Percentiles rank a stretch among this genome's conserved stretches.
These are phyloP conservation scores for Rhodomyrtus tomentosa DNA, from an alignment of 345 rosid species.

Conservation along the genomic window DNA sequence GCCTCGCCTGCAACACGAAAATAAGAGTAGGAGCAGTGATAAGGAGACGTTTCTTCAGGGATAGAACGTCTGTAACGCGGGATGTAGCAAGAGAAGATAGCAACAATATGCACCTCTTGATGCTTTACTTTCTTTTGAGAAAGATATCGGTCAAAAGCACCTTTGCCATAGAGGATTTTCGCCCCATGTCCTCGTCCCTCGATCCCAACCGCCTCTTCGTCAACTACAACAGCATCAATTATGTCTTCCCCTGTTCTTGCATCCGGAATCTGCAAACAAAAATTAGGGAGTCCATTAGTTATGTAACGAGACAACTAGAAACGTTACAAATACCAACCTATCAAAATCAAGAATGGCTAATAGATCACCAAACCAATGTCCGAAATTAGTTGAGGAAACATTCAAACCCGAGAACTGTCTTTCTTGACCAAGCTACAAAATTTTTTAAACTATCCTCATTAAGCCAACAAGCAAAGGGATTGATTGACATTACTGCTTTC, in stretches of 20 bases:
- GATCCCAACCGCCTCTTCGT: slow-evolving; percentile 62
- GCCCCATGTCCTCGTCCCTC: slow-evolving; percentile 56
- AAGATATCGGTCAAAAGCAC: slow-evolving; percentile 62
- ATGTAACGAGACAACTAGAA: background rate
- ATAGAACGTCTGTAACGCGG: background rate
- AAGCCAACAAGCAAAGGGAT: background rate
- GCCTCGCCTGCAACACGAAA: slow-evolving; percentile 28
- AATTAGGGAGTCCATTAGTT: background rate
- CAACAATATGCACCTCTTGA: slow-evolving; percentile 8
- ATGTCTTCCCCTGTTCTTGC: slow-evolving; percentile 49
- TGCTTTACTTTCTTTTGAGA: slow-evolving; percentile 32
- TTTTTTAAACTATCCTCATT: background rate
- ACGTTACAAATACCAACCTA: background rate
- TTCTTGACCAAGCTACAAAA: background rate
- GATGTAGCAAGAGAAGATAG: background rate
- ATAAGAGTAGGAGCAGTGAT: background rate
- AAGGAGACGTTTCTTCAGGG: background rate
- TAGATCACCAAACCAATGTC: background rate
- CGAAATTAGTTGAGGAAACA: background rate
- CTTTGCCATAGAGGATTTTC: slow-evolving; percentile 75
- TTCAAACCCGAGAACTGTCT: background rate
- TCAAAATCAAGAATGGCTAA: background rate
- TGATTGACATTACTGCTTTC: background rate
- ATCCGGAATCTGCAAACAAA: slow-evolving; percentile 67
- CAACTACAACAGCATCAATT: slow-evolving; percentile 87